Conservation (phyloP, 2,329 filamentous ascomycete species). For the Fusarium sacchari region DNA sequence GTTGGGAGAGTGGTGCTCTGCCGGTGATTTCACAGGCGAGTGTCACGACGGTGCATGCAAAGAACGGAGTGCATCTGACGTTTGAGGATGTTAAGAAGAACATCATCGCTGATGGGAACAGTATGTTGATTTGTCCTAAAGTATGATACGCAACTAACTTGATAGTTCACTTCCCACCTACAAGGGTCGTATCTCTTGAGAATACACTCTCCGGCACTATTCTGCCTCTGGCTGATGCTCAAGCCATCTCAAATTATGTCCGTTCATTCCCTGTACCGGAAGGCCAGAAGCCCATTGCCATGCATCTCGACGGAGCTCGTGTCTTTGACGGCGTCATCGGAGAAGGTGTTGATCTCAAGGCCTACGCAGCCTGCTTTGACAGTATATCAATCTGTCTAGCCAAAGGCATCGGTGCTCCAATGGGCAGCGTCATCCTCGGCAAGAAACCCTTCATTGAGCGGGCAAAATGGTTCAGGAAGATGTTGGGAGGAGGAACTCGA, state of each 20-base stretch:
- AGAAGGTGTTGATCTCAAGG: slow-evolving; percentile 70
- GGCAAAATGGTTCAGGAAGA: slow-evolving; percentile 64
- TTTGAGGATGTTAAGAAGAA: slow-evolving; percentile 73
- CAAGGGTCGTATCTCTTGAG: slow-evolving; percentile 79
- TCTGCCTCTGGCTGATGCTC: slow-evolving; percentile 76
- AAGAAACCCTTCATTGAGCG: slow-evolving; percentile 47
- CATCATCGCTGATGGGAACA: slow-evolving; percentile 42
- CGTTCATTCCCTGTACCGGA: slow-evolving; percentile 50
- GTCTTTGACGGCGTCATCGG: slow-evolving; percentile 79
- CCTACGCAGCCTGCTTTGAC: slow-evolving; percentile 74
- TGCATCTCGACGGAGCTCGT: slow-evolving; percentile 80
- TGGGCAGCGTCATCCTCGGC: slow-evolving; percentile 77
- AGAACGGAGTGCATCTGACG: slow-evolving; percentile 76
- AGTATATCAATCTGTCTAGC: slow-evolving; percentile 79
- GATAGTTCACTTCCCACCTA: slow-evolving; percentile 80
- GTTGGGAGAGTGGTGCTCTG: slow-evolving; percentile 70
- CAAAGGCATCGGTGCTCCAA: slow-evolving; percentile 81
- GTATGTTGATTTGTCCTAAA: slow-evolving; percentile 9
- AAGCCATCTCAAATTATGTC: slow-evolving; percentile 74
- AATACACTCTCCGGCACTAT: slow-evolving; percentile 82
- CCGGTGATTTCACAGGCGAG: slow-evolving; percentile 75
- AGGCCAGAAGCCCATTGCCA: slow-evolving; percentile 62
- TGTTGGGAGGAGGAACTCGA: slow-evolving; percentile 75
- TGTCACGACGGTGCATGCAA: slow-evolving; percentile 70
- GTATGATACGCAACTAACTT: slow-evolving; percentile 47